Percentiles rank a stretch among this genome's conserved stretches.
phyloP scores from a whole-genome alignment of 495 filamentous ascomycete genomes.

The Xylaria longipes region DNA sequence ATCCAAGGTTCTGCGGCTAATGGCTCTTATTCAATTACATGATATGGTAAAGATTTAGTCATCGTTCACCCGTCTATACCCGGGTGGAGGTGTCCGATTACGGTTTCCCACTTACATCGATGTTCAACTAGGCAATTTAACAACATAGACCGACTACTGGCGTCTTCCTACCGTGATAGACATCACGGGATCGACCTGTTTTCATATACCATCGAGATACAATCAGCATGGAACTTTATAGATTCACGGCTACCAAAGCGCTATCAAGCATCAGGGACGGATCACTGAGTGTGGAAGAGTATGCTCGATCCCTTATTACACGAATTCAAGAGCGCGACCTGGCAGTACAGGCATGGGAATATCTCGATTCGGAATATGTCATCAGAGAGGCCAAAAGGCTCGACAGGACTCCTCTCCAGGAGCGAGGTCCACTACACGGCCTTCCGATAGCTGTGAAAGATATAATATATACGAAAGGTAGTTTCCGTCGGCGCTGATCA shows the following conservation, averaged over 20 bases:
- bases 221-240: conserved; percentile 41
- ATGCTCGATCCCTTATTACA: conserved; percentile 58
- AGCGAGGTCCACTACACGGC: conserved; percentile 61
- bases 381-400: conserved; percentile 58
- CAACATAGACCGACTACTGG: not conserved
- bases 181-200: not conserved
- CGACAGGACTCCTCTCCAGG: conserved; percentile 50
- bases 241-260: conserved; percentile 48
- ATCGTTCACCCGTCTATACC: not conserved
- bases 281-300: conserved; percentile 55
- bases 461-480: conserved; percentile 63
- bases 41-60: not conserved
- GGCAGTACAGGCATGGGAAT: conserved; percentile 60
- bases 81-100: conserved; percentile 19
- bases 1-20: not conserved
- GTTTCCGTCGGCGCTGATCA: conserved; percentile 5
- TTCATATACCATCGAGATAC: not conserved
- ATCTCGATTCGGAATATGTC: conserved; percentile 55
- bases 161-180: not conserved
- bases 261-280: conserved; percentile 43
- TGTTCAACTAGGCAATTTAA: not conserved
- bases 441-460: conserved; percentile 64
- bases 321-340: conserved; percentile 56
- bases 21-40: not conserved
- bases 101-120: not conserved